These are phyloP conservation scores for Paecilomyces niveus DNA, from an alignment of 2,329 filamentous ascomycete genomes.

Conservation along the genomic window DNA sequence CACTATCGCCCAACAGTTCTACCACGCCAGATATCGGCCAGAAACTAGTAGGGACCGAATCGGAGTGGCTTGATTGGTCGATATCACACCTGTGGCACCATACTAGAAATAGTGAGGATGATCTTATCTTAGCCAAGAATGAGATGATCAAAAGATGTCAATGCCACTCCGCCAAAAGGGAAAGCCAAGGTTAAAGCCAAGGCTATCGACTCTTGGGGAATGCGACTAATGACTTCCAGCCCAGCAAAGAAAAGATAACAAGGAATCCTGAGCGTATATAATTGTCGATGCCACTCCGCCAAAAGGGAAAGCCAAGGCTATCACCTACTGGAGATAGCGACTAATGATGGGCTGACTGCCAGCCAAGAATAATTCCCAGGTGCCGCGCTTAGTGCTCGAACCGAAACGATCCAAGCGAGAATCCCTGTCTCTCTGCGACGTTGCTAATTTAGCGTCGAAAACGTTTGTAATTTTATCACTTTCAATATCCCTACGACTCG, in stretches of 20 bases:
- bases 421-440: not conserved
- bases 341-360: no score
- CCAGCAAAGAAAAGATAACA: no score
- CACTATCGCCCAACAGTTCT: not conserved
- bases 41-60: not conserved
- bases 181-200: no score
- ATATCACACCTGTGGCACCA: not conserved
- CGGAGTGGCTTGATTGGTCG: not conserved
- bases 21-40: not conserved
- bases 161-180: no score
- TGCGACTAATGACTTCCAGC: no score
- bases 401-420: not conserved
- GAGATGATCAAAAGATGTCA: not conserved
- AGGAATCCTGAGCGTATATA: no score
- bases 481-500: not conserved
- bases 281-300: no score
- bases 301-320: no score
- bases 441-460: not conserved
- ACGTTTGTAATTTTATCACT: not conserved
- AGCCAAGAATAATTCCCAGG: no score
- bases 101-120: not conserved
- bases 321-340: no score
- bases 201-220: no score
- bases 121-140: not conserved
- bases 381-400: not conserved